Percentiles rank a stretch among this genome's conserved stretches.
Conservation (phyloP, 805 yeast species). For the Candida caryicola region DNA sequence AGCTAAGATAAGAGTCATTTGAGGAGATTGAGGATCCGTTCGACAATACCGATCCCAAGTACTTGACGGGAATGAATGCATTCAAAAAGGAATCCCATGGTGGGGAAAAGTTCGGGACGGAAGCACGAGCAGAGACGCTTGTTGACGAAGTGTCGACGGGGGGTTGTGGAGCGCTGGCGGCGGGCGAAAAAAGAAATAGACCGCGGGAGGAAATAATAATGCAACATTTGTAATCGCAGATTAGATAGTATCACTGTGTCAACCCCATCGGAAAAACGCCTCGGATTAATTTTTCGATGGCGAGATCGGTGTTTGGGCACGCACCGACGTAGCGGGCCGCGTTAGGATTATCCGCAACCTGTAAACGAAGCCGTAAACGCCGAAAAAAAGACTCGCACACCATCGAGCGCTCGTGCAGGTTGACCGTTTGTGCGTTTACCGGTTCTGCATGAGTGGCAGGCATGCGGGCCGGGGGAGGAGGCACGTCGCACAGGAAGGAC, state of each 20-base stretch:
- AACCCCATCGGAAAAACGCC: not conserved
- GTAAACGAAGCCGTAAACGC: no score
- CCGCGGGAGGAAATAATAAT: not conserved
- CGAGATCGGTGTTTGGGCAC: conserved; percentile 1
- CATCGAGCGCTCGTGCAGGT: no score
- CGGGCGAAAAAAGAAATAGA: not conserved
- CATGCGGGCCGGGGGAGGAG: no score
- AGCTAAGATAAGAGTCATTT: no score
- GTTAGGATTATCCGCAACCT: no score
- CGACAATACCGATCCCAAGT: not conserved
- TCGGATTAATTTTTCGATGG: not conserved
- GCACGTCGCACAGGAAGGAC: no score
- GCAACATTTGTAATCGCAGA: not conserved
- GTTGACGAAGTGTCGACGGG: not conserved
- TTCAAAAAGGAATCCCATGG: not conserved
- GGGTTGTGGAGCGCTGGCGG: not conserved
- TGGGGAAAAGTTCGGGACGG: not conserved
- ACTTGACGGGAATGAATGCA: not conserved
- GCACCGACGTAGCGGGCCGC: not conserved
- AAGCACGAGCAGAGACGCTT: not conserved
- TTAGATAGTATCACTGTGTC: not conserved
- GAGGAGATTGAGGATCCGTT: not conserved
- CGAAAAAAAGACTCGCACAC: no score
- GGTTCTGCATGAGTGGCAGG: no score
- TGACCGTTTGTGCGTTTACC: no score